These are phyloP conservation scores for Colletotrichum melonis DNA, from an alignment of 2,329 filamentous ascomycete genomes.

Conservation along the genomic window DNA sequence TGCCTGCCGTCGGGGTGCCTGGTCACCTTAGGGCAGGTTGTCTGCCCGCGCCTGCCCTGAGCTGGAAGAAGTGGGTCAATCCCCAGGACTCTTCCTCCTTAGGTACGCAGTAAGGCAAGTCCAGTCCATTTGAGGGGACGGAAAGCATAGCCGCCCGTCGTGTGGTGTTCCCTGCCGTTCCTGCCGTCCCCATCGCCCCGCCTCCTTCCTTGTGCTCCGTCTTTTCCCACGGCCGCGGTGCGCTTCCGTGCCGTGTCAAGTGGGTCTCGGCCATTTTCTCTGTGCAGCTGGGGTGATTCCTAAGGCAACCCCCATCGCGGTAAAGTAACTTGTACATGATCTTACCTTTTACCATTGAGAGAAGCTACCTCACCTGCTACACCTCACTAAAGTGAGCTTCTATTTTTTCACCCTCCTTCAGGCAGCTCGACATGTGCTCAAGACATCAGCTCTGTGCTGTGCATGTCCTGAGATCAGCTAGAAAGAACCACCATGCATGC, in stretches of 20 bases:
- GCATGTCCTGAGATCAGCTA: conserved; percentile 7
- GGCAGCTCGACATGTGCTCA: neutral
- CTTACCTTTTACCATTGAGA: neutral
- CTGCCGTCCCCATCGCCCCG: neutral
- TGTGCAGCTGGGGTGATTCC: neutral
- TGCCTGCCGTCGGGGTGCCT: no score
- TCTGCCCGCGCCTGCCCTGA: neutral
- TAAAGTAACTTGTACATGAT: neutral
- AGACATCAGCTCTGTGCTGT: neutral
- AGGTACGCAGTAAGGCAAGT: no score
- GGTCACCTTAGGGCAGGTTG: no score
- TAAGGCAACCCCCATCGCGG: no score
- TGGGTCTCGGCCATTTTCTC: conserved; percentile 9
- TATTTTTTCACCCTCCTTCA: neutral
- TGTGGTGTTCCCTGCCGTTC: conserved; percentile 1
- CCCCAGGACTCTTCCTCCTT: no score
- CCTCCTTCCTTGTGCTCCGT: neutral
- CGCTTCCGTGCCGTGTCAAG: conserved; percentile 15
- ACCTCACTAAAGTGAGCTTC: no score
- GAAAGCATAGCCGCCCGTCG: neutral
- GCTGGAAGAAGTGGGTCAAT: neutral
- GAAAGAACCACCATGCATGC: neutral
- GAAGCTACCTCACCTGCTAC: neutral
- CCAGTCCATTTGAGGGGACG: neutral
- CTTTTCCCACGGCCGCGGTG: conserved; percentile 10